Percentiles rank a stretch among this genome's conserved stretches.
Conservation (phyloP, 2,329 filamentous ascomycete species). For the Cadophora sp. region DNA sequence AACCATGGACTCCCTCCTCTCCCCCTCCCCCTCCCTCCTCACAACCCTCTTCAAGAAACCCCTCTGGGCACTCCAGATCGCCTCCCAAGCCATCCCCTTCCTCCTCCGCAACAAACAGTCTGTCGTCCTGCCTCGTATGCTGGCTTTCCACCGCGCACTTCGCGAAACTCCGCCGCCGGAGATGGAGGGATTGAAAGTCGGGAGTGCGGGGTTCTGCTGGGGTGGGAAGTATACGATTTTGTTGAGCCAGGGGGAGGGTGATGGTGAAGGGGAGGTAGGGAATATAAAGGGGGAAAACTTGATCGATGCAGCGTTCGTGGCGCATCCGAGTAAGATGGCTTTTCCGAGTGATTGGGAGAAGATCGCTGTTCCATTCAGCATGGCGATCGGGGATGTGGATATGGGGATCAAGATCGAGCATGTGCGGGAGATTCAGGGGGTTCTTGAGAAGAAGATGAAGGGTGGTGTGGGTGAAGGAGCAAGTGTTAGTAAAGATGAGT, state of each 20-base stretch:
- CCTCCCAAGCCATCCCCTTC: constrained; percentile 19
- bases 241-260: constrained; percentile 47
- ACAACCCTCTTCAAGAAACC: constrained; percentile 26
- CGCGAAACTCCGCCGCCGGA: constrained; percentile 33
- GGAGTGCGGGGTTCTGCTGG: constrained; percentile 47
- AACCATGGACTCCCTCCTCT: constrained; percentile 13
- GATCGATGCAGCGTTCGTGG: constrained; percentile 57
- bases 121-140: constrained; percentile 43
- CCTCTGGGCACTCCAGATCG: constrained; percentile 50
- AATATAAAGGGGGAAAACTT: constrained; percentile 38
- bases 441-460: constrained; percentile 36
- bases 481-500: not conserved
- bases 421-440: constrained; percentile 31
- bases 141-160: constrained; percentile 45
- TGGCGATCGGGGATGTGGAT: constrained; percentile 55
- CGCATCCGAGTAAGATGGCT: constrained; percentile 55
- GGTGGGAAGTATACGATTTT: constrained; percentile 56
- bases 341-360: constrained; percentile 53
- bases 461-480: constrained; percentile 12
- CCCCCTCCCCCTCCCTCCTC: constrained; percentile 15
- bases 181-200: constrained; percentile 47
- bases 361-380: constrained; percentile 51
- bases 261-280: not conserved
- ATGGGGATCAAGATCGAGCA: constrained; percentile 42
- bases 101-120: constrained; percentile 1